Conservation (phyloP, 805 yeast genomes). For the Nakazawaea laoshanensis region DNA sequence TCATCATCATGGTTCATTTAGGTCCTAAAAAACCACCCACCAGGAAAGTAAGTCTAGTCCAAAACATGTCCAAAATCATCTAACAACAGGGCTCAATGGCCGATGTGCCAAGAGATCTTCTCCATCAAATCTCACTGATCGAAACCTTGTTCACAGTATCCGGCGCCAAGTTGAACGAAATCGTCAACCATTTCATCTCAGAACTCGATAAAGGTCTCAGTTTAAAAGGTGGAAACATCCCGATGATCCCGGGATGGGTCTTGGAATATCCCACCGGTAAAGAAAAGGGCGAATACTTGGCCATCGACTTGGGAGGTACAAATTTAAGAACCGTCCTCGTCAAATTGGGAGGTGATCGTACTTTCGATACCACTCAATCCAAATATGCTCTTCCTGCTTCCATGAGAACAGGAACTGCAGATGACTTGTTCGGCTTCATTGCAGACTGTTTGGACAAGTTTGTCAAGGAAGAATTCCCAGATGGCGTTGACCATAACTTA, state of each 20-base stretch:
- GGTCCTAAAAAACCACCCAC: conserved; percentile 80
- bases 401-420: conserved; percentile 72
- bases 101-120: conserved; percentile 58
- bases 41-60: conserved; percentile 42
- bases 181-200: conserved; percentile 65
- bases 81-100: conserved; percentile 41
- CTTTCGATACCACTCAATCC: conserved; percentile 80
- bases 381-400: conserved; percentile 72
- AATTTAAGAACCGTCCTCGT: conserved; percentile 90
- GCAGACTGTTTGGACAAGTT: conserved; percentile 74
- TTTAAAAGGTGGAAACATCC: conserved; percentile 74
- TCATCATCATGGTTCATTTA: conserved; percentile 79
- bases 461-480: conserved; percentile 56
- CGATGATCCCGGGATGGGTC: conserved; percentile 98
- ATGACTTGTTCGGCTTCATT: conserved; percentile 77
- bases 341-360: conserved; percentile 71
- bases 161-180: conserved; percentile 47
- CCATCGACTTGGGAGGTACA: conserved; percentile 96
- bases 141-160: conserved; percentile 59
- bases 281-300: conserved; percentile 84
- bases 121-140: conserved; percentile 46
- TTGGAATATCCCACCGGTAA: conserved; percentile 87
- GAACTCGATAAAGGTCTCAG: conserved; percentile 81
- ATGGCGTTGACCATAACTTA: conserved; percentile 45
- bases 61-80: not conserved